Percentiles rank a stretch among this genome's conserved stretches.
Conservation (phyloP, 352 stramenopile species). For the Pythium aphanidermatum region DNA sequence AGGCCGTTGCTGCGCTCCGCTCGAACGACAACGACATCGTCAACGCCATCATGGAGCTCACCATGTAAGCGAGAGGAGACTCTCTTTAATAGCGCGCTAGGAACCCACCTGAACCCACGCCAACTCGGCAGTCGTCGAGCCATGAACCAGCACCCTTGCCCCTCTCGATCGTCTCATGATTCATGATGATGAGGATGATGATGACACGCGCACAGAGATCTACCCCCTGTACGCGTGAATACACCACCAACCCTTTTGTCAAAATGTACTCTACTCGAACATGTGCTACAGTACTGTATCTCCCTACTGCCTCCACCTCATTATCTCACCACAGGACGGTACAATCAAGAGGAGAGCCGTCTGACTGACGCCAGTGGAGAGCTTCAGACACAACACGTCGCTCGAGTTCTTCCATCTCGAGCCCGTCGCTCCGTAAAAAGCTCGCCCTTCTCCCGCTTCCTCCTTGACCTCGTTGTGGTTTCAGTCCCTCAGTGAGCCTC, state of each 20-base stretch:
- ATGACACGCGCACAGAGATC: background rate
- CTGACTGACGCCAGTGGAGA: no score
- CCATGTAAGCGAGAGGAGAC: slow-evolving; percentile 84
- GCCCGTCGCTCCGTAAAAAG: no score
- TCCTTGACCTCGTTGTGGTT: no score
- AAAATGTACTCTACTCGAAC: background rate
- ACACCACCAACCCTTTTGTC: slow-evolving; percentile 1
- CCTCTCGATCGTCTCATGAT: slow-evolving; percentile 2
- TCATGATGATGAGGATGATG: no score
- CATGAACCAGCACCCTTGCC: slow-evolving; percentile 20
- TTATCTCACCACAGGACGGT: background rate
- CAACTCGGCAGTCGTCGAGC: slow-evolving; percentile 8
- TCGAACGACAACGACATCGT: slow-evolving; percentile 99
- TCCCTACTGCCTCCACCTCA: background rate
- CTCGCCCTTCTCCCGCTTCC: no score
- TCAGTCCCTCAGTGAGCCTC: no score
- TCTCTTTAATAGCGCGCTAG: slow-evolving; percentile 21
- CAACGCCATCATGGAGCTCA: slow-evolving; percentile 99
- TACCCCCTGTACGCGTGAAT: background rate
- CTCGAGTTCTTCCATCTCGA: no score
- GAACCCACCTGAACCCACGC: slow-evolving; percentile 15
- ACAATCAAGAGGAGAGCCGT: no score
- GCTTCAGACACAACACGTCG: no score
- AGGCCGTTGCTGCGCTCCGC: slow-evolving; percentile 96
- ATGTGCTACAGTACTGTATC: background rate